Evolutionary conservation across 345 rosid species (phyloP), one percentile per base, ranked within the genome.

Genomic region (Arabidopsis thaliana): DNA sequence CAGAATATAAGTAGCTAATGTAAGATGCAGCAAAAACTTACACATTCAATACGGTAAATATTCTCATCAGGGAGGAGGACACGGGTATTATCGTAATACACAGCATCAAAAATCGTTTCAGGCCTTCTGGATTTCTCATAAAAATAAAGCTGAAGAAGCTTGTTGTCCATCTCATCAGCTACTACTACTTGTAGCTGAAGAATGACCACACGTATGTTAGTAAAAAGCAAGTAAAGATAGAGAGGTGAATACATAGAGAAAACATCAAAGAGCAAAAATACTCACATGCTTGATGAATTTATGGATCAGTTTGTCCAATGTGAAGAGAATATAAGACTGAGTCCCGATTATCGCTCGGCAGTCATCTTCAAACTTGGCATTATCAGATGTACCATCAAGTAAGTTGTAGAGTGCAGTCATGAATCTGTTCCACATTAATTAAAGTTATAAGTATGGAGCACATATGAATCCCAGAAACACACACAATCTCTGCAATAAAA

Each of bases 261-360:
- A 37, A 49, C 13, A 8, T 22, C 46, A 62, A 41, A 11, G 77
- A 72, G 14, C 38, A 51, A 30, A 25, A 16, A 16, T 16, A 40
- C 66, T 8, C 73, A 89, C 98, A 85, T 91, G 97, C 78, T 89
- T 91, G 73, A 89, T 91, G 65, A 91, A 85, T 81, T 90, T 90
- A 80, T 82, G 87, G 50, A 93, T 88, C 83, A 93, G 75, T 78
- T 93, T 93, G 81, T 93, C 98, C 86, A 93, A 78, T 40, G 98
- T 93, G 81, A 93, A 93, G 8, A 93, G 83, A 40, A 93, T 74
- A 60, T 93, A 93, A 33, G 98, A 93, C 75, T 90, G 97, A 37
- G 91, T 89, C 59, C 98, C 98, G 32, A 93, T 87, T 70, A 91
- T 89, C 42, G 97, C 91, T 24, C 97, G 93, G 55, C 98, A 93